These are phyloP conservation scores for Mycena rosella DNA, from an alignment of 768 basidiomycete genomes.

Conservation along the genomic window DNA sequence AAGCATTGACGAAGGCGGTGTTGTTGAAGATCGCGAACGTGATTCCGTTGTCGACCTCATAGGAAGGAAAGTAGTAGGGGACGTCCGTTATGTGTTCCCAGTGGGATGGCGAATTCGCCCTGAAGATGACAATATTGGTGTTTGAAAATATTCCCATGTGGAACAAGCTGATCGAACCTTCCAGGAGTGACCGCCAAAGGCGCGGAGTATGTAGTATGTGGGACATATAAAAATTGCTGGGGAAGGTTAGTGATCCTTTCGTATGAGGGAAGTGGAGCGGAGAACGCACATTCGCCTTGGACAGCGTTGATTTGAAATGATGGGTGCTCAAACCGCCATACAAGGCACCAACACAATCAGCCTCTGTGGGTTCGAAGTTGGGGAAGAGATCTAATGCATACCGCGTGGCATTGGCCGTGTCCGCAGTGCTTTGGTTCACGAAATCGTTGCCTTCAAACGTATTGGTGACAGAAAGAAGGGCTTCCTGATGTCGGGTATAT, in stretches of 20 bases:
- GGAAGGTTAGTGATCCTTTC: neutral
- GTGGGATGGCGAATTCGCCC: neutral
- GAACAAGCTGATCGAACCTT: conserved; percentile 42
- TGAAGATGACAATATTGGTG: neutral
- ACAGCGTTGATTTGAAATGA: conserved; percentile 27
- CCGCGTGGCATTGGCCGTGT: conserved; percentile 32
- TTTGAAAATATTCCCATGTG: too few relatives aligned
- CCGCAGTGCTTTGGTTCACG: conserved; percentile 35
- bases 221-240: conserved; percentile 54
- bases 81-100: conserved; percentile 36
- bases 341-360: conserved; percentile 17
- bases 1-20: conserved; percentile 45
- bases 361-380: conserved; percentile 24
- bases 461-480: conserved; percentile 43
- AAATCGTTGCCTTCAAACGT: conserved; percentile 48
- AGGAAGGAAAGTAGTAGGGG: neutral
- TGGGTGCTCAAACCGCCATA: conserved; percentile 35
- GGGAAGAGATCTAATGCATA: conserved; percentile 43
- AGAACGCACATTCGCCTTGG: conserved; percentile 43
- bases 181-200: conserved; percentile 46
- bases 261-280: too few relatives aligned
- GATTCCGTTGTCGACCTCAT: neutral
- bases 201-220: conserved; percentile 45
- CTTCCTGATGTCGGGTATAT: neutral
- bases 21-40: conserved; percentile 14